Evolutionary conservation across 106 monocot species (phyloP).

Genomic region (Apostasia shenzhenica): DNA sequence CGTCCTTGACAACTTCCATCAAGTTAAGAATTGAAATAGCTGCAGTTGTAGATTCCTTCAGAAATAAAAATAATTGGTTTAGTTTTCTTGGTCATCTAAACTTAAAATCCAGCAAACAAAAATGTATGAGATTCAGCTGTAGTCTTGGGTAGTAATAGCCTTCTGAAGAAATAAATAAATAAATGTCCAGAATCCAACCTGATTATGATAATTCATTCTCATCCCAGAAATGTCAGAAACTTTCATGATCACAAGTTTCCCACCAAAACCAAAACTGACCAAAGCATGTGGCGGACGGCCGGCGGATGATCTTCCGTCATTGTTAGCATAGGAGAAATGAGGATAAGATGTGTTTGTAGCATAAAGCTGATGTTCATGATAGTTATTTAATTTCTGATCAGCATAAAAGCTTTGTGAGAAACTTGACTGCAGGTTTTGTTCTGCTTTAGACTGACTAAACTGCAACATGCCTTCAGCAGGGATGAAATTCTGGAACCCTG

Average conservation of each 20-base stretch:
- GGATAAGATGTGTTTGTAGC: conserved; percentile 22
- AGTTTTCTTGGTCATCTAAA: not conserved
- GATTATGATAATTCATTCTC: conserved; percentile 32
- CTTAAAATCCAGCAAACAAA: not conserved
- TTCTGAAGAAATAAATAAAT: not conserved
- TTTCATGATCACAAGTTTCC: conserved; percentile 84
- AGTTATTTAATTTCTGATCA: conserved; percentile 22
- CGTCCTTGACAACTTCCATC: conserved; percentile 50
- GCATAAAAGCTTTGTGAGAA: conserved; percentile 28
- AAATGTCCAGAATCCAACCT: conserved; percentile 25
- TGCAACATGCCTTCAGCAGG: conserved; percentile 30
- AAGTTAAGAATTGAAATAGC: conserved; percentile 58
- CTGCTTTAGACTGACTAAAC: conserved; percentile 31
- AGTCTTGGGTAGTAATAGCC: no score
- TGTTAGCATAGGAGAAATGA: conserved; percentile 25
- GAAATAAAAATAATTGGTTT: conserved; percentile 1
- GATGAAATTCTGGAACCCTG: conserved; percentile 29
- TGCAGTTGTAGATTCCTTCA: conserved; percentile 35
- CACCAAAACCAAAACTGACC: conserved; percentile 92
- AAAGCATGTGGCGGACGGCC: conserved; percentile 90
- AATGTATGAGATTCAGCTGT: no score
- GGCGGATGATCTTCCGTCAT: conserved; percentile 59
- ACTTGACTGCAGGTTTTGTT: conserved; percentile 23
- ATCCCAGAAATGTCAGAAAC: conserved; percentile 17
- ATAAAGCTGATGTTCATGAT: conserved; percentile 39